Conservation (phyloP, 225 moss, liverwort and hornwort genomes). For the Sphagnum contortum region DNA sequence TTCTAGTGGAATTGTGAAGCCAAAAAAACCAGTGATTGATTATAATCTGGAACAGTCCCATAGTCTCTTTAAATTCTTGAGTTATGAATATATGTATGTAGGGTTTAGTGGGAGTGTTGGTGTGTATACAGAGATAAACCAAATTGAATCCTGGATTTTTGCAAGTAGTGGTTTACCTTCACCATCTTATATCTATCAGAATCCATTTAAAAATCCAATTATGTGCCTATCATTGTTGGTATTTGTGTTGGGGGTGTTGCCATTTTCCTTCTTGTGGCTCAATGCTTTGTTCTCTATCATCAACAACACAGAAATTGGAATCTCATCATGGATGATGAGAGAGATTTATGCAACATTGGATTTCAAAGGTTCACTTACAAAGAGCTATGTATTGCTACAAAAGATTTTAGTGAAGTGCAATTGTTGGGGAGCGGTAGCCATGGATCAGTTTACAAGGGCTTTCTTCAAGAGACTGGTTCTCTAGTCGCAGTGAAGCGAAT, state of each 20-base stretch:
- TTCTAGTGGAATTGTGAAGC: background rate
- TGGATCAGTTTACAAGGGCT: conserved; percentile 16
- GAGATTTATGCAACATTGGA: background rate
- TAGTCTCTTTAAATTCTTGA: too few relatives aligned
- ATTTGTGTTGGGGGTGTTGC: background rate
- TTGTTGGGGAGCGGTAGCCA: conserved; percentile 6
- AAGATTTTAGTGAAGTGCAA: conserved; percentile 24
- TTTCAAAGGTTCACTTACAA: conserved; percentile 1
- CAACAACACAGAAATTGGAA: background rate
- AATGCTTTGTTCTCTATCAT: background rate
- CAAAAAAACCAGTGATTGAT: background rate
- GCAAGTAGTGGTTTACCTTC: background rate
- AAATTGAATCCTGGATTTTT: conserved; percentile 32
- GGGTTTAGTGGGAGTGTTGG: conserved; percentile 36
- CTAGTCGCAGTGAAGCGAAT: conserved; percentile 25
- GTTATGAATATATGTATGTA: conserved; percentile 16
- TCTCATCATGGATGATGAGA: background rate
- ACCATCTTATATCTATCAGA: too few relatives aligned
- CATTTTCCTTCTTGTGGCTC: background rate
- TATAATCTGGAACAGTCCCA: too few relatives aligned
- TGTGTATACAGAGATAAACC: conserved; percentile 14
- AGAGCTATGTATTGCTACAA: conserved; percentile 32
- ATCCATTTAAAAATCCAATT: background rate
- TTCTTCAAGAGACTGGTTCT: conserved; percentile 23
- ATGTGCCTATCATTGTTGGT: background rate